These are phyloP conservation scores for Cladosporium sp. DNA, from an alignment of 2,329 filamentous ascomycete species.

Conservation along the genomic window DNA sequence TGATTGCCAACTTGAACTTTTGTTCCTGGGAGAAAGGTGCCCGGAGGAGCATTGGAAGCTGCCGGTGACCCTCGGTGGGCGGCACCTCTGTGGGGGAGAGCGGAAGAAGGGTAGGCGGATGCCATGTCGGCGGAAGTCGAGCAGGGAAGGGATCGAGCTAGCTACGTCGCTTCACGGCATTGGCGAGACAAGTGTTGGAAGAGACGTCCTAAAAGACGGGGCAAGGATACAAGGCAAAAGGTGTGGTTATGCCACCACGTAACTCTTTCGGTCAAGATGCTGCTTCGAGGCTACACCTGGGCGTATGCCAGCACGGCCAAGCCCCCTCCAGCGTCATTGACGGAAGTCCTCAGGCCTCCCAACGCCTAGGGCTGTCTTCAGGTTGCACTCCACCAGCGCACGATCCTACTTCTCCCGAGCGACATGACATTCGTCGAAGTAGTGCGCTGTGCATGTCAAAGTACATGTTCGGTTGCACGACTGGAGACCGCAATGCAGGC, in stretches of 20 bases:
- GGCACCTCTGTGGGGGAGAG: constrained; percentile 2
- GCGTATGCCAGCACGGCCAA: neutral
- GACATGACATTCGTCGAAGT: no score
- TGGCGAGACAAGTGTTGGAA: neutral
- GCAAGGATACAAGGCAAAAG: neutral
- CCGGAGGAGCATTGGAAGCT: constrained; percentile 39
- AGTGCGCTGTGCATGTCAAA: no score
- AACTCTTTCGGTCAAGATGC: constrained; percentile 3
- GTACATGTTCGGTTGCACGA: no score
- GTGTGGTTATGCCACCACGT: constrained; percentile 5
- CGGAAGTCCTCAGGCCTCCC: neutral
- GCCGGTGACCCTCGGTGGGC: constrained; percentile 5
- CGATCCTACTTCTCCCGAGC: no score
- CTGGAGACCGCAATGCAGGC: no score
- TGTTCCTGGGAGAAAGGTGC: constrained; percentile 86
- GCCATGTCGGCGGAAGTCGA: constrained; percentile 8
- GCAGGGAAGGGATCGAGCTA: neutral
- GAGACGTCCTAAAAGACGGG: neutral
- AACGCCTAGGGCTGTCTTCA: constrained; percentile 1
- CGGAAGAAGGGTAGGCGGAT: constrained; percentile 1
- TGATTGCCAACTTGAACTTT: constrained; percentile 95
- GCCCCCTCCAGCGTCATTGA: neutral
- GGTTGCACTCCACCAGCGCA: neutral
- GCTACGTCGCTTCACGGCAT: constrained; percentile 7
- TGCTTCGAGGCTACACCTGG: neutral